phyloP scores from a whole-genome alignment of 768 basidiomycete genomes.

The Kwoniella shandongensis region DNA sequence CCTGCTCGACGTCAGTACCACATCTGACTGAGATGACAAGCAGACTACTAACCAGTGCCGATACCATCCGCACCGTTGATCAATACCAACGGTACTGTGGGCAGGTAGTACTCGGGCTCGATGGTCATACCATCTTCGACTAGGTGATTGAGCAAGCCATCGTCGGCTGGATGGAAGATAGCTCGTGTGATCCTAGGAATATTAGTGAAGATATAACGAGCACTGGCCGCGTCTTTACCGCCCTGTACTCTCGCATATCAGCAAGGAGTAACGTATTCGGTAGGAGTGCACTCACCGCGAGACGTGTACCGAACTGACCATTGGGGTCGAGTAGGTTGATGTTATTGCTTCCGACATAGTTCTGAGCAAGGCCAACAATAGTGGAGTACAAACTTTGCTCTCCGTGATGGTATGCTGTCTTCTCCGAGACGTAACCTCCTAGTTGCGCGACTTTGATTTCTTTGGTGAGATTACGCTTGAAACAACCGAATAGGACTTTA shows the following conservation, averaged over 20 bases:
- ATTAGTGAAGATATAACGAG: conserved; percentile 92
- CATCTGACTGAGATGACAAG: background rate
- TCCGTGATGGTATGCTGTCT: conserved; percentile 95
- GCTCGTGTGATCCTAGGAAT: conserved; percentile 70
- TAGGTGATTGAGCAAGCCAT: conserved; percentile 76
- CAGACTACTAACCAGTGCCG: conserved; percentile 70
- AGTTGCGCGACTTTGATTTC: conserved; percentile 95
- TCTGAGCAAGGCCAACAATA: conserved; percentile 90
- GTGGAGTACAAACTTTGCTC: conserved; percentile 82
- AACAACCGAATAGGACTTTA: conserved; percentile 94
- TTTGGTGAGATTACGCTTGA: conserved; percentile 87
- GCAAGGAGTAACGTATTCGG: conserved; percentile 1
- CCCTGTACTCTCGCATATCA: conserved; percentile 60
- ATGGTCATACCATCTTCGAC: conserved; percentile 81
- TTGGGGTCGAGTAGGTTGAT: conserved; percentile 80
- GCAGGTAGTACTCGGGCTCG: conserved; percentile 94
- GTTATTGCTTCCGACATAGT: conserved; percentile 94
- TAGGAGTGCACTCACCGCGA: conserved; percentile 23
- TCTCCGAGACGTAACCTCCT: conserved; percentile 89
- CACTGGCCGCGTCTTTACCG: conserved; percentile 93
- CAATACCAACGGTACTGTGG: conserved; percentile 80
- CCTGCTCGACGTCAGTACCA: conserved; percentile 57
- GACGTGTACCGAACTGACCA: conserved; percentile 93
- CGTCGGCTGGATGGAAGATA: conserved; percentile 80
- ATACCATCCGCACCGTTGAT: conserved; percentile 97